A percentile compares a stretch with the other conserved stretches of the same genome.
phyloP scores from a whole-genome alignment of 192 early-diverging fungal genomes.

The Spizellomyces sp. region DNA sequence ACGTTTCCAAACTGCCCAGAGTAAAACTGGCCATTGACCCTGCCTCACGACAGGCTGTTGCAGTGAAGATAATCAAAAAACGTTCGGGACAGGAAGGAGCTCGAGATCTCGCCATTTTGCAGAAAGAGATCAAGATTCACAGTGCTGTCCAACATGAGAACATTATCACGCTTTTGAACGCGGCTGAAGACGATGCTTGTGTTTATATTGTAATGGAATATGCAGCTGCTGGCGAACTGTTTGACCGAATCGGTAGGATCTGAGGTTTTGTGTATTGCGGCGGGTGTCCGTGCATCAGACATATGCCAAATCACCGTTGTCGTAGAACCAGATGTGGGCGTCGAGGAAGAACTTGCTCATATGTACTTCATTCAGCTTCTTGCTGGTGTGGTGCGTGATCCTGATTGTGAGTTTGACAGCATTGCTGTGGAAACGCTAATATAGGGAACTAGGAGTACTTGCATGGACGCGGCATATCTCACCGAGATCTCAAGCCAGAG shows the following conservation, averaged over 20 bases:
- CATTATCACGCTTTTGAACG: slow-evolving; percentile 54
- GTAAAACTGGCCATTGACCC: slow-evolving; percentile 58
- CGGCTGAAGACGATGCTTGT: slow-evolving; percentile 51
- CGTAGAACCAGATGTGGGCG: slow-evolving; percentile 64
- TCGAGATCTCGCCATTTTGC: slow-evolving; percentile 33
- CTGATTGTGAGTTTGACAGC: not conserved
- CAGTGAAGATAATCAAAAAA: slow-evolving; percentile 66
- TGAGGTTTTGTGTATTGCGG: not conserved
- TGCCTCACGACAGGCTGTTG: slow-evolving; percentile 43
- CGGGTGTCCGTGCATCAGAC: not conserved
- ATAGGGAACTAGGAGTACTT: slow-evolving; percentile 44
- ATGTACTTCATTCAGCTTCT: slow-evolving; percentile 74
- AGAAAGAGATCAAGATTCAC: slow-evolving; percentile 62
- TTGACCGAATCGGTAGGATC: slow-evolving; percentile 68
- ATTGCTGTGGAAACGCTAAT: not conserved
- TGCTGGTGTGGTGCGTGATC: slow-evolving; percentile 54
- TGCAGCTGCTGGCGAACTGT: slow-evolving; percentile 69
- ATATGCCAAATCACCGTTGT: not conserved
- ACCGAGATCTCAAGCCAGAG: slow-evolving; percentile 83
- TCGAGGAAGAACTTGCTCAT: slow-evolving; percentile 72
- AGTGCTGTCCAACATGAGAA: slow-evolving; percentile 56
- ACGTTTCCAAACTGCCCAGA: slow-evolving; percentile 23
- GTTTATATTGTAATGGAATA: slow-evolving; percentile 69
- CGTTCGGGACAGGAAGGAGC: slow-evolving; percentile 17
- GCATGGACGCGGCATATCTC: slow-evolving; percentile 55